These are phyloP conservation scores for Vinca major DNA, from an alignment of 305 asterid genomes.

Conservation along the genomic window DNA sequence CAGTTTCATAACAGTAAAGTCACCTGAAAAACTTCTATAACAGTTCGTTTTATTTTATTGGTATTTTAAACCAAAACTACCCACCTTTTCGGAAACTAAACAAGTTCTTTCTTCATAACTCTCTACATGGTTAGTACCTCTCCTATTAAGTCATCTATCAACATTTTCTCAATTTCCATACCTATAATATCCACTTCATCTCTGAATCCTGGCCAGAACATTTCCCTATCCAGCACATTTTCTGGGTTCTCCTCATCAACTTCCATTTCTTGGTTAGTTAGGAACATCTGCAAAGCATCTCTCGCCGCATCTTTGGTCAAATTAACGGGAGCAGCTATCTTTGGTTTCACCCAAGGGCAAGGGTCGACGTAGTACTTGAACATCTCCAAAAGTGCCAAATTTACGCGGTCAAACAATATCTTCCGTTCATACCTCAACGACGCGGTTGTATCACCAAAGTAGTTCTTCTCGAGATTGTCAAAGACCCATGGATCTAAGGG, in stretches of 20 bases:
- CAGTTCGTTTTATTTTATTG: not conserved
- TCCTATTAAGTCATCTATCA: conserved; percentile 48
- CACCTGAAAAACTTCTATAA: too few relatives aligned
- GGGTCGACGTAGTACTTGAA: conserved; percentile 28
- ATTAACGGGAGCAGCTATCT: conserved; percentile 12
- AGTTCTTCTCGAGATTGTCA: conserved; percentile 59
- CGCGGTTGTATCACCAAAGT: conserved; percentile 25
- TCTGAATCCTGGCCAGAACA: conserved; percentile 34
- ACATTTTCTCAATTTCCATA: conserved; percentile 36
- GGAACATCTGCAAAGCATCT: conserved; percentile 38
- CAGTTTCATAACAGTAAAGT: too few relatives aligned
- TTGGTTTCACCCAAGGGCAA: conserved; percentile 58
- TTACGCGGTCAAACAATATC: conserved; percentile 57
- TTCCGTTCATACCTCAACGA: conserved; percentile 39
- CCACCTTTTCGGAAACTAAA: conserved; percentile 14
- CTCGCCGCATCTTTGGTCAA: conserved; percentile 26
- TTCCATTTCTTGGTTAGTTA: conserved; percentile 23
- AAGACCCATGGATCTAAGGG: conserved; percentile 53
- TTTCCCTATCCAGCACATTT: conserved; percentile 38
- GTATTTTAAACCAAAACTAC: conserved; percentile 2
- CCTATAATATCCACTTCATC: conserved; percentile 31
- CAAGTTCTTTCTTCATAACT: conserved; percentile 15
- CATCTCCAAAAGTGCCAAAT: conserved; percentile 39
- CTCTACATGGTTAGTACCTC: conserved; percentile 34
- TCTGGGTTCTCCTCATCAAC: conserved; percentile 15